These are phyloP conservation scores for Podospora anserina DNA, from an alignment of 495 filamentous ascomycete species.

Conservation along the genomic window DNA sequence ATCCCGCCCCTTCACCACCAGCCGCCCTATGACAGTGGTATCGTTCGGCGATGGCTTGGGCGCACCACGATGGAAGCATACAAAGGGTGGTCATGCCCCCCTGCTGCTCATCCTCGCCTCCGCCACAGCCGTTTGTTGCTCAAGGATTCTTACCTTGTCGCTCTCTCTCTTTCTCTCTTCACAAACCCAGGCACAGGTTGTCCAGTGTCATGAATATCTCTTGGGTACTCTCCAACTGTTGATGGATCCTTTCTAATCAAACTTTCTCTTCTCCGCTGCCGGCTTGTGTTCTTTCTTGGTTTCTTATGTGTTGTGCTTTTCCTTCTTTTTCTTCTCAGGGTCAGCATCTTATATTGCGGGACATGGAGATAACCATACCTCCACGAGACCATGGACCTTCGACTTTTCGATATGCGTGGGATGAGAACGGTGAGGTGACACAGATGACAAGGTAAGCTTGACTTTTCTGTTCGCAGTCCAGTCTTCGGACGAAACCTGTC, in stretches of 20 bases:
- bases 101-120: constrained; percentile 14
- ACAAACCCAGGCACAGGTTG: constrained; percentile 1
- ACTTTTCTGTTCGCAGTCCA: not conserved
- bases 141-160: constrained; percentile 8
- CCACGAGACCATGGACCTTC: constrained; percentile 31
- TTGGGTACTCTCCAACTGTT: not conserved
- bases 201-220: not conserved
- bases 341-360: constrained; percentile 17
- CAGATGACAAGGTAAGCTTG: constrained; percentile 29
- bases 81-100: constrained; percentile 12
- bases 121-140: constrained; percentile 15
- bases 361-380: constrained; percentile 36
- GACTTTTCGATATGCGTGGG: constrained; percentile 33
- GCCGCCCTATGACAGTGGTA: not conserved
- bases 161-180: not conserved
- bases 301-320: constrained; percentile 20
- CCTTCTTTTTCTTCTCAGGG: not conserved
- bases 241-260: not conserved
- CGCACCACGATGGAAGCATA: not conserved
- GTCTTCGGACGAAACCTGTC: not conserved
- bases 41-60: not conserved
- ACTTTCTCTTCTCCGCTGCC: not conserved
- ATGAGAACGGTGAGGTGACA: constrained; percentile 34
- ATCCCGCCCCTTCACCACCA: constrained; percentile 5
- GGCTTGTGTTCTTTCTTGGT: constrained; percentile 4